These are phyloP conservation scores for Daedalea quercina DNA, from an alignment of 768 basidiomycete genomes.

Conservation along the genomic window DNA sequence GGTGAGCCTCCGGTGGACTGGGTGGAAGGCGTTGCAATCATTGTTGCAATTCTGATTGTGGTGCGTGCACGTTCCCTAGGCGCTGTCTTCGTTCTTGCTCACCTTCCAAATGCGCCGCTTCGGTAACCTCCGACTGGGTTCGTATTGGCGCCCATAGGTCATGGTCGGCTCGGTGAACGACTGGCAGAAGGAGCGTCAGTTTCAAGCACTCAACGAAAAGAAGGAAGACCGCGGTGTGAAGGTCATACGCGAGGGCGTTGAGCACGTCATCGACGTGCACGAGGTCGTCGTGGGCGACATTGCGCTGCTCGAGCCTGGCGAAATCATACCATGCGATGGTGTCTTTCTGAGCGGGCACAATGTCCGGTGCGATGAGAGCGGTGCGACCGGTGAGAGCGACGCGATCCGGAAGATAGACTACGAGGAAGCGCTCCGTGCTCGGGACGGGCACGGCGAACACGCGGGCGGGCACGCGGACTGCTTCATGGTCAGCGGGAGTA, in stretches of 20 bases:
- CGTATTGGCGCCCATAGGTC: conserved; percentile 37
- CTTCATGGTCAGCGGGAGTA: conserved; percentile 86
- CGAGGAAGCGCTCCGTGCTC: conserved; percentile 58
- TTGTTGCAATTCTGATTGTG: conserved; percentile 70
- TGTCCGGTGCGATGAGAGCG: conserved; percentile 92
- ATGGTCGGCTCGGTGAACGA: conserved; percentile 93
- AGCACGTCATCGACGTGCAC: conserved; percentile 33
- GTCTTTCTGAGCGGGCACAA: conserved; percentile 90
- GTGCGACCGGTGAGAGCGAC: conserved; percentile 95
- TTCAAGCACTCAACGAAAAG: conserved; percentile 85
- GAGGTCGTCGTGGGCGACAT: conserved; percentile 94
- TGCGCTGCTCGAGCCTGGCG: conserved; percentile 88
- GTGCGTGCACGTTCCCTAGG: conserved; percentile 30
- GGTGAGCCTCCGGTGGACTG: conserved; percentile 82
- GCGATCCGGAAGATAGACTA: conserved; percentile 85
- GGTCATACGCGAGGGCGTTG: conserved; percentile 34
- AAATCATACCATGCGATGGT: conserved; percentile 94
- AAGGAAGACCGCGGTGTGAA: conserved; percentile 92
- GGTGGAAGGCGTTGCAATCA: conserved; percentile 90
- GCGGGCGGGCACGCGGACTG: conserved; percentile 49
- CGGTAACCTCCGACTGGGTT: not conserved
- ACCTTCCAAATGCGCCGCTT: not conserved
- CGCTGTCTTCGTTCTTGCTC: not conserved
- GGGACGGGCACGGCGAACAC: conserved; percentile 24
- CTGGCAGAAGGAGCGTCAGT: conserved; percentile 98